Conservation (phyloP, 192 early-diverging fungal species). For the Thamnidium elegans region DNA sequence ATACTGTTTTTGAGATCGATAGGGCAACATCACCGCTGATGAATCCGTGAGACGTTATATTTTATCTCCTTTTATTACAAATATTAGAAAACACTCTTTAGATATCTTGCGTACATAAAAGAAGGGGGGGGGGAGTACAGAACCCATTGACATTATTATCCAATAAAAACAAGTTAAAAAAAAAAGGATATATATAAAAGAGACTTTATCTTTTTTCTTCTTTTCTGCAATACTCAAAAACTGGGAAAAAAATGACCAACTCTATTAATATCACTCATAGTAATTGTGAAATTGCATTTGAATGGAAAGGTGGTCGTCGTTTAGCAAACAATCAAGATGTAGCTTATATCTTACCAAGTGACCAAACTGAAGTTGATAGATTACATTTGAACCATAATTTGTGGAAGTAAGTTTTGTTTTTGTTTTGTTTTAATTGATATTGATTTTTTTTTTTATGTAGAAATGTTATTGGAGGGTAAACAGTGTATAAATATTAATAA, state of each 20-base stretch:
- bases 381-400: conserved; percentile 29
- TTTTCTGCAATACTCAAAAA: neutral
- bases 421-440: neutral
- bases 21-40: too few species aligned
- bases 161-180: too few species aligned
- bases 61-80: too few species aligned
- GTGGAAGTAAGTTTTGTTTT: conserved; percentile 21
- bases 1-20: too few species aligned
- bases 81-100: too few species aligned
- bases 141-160: too few species aligned
- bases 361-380: conserved; percentile 25
- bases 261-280: neutral
- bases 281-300: neutral
- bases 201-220: neutral
- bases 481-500: neutral
- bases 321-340: conserved; percentile 17
- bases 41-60: too few species aligned
- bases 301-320: conserved; percentile 14
- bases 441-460: neutral
- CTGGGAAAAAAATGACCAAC: neutral
- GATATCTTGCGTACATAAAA: too few species aligned
- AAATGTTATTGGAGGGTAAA: conserved; percentile 16
- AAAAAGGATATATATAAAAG: neutral
- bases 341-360: conserved; percentile 32
- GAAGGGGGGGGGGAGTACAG: too few species aligned